Evolutionary conservation across 2,329 filamentous ascomycete genomes (phyloP).

Genomic region (Tolypocladium guangdongense): DNA sequence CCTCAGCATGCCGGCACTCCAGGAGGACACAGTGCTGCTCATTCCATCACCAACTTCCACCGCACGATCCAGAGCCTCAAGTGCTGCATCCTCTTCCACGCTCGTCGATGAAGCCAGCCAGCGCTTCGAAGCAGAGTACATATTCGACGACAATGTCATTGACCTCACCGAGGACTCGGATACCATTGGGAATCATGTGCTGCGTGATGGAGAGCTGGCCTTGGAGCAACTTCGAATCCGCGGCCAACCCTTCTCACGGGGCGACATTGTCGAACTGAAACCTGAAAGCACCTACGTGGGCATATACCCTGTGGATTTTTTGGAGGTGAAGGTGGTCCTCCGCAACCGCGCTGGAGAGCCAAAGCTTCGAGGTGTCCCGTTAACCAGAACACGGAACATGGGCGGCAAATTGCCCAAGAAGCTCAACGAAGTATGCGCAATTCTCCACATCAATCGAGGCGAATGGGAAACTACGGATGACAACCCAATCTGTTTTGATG

Average conservation of each 20-base stretch:
- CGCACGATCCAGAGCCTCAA: not conserved
- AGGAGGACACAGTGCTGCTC: not conserved
- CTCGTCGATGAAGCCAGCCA: slow-evolving; percentile 4
- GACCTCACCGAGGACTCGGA: slow-evolving; percentile 21
- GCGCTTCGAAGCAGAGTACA: not conserved
- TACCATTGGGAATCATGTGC: slow-evolving; percentile 1
- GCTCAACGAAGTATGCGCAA: slow-evolving; percentile 30
- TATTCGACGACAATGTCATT: slow-evolving; percentile 16
- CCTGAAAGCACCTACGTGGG: slow-evolving; percentile 7
- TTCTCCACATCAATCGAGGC: slow-evolving; percentile 26
- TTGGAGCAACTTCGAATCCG: slow-evolving; percentile 8
- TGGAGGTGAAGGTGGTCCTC: slow-evolving; percentile 33
- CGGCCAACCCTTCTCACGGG: slow-evolving; percentile 8
- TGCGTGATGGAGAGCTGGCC: slow-evolving; percentile 12
- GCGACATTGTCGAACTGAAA: slow-evolving; percentile 18
- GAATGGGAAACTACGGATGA: slow-evolving; percentile 15
- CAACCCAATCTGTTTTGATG: slow-evolving; percentile 29
- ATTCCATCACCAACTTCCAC: not conserved
- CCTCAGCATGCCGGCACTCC: not conserved
- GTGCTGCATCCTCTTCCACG: slow-evolving; percentile 10
- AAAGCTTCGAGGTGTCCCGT: slow-evolving; percentile 28
- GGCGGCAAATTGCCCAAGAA: slow-evolving; percentile 26
- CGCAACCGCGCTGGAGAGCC: slow-evolving; percentile 10
- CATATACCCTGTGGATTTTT: slow-evolving; percentile 18
- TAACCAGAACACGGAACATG: slow-evolving; percentile 22